A percentile compares a stretch with the other conserved stretches of the same genome.
Conservation (phyloP, 179 eudicot species). For the Kewa caespitosa region DNA sequence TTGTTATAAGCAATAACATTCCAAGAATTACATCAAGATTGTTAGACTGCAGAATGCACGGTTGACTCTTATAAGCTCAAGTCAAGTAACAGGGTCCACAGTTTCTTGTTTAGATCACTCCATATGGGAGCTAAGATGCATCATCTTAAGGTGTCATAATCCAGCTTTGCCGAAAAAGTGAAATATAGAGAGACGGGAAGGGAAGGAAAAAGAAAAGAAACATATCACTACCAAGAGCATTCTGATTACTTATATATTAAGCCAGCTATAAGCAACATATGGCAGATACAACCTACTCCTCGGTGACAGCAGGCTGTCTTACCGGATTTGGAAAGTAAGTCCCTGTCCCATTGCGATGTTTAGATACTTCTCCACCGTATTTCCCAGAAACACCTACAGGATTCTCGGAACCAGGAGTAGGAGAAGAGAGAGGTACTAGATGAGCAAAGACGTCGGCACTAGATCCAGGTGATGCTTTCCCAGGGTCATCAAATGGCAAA, state of each 20-base stretch:
- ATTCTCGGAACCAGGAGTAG: slow-evolving; percentile 33
- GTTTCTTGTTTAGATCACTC: background rate
- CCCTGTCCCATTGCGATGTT: slow-evolving; percentile 56
- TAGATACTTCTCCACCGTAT: slow-evolving; percentile 37
- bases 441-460: slow-evolving; percentile 33
- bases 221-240: slow-evolving; percentile 8
- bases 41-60: background rate
- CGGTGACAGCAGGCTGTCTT: slow-evolving; percentile 19
- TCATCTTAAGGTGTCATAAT: background rate
- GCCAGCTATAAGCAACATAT: background rate
- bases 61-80: background rate
- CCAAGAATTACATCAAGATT: too few relatives aligned
- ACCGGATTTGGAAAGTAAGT: slow-evolving; percentile 64
- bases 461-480: slow-evolving; percentile 31
- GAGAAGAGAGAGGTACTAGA: slow-evolving; percentile 35
- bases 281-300: background rate
- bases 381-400: slow-evolving; percentile 31
- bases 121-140: background rate
- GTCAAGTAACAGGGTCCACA: background rate
- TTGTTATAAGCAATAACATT: background rate
- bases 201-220: background rate
- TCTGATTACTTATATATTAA: background rate
- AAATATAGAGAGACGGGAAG: background rate
- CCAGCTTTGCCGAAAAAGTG: too few relatives aligned
- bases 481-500: slow-evolving; percentile 31